Conservation (phyloP, 495 filamentous ascomycete species). For the Copromyces sp. region DNA sequence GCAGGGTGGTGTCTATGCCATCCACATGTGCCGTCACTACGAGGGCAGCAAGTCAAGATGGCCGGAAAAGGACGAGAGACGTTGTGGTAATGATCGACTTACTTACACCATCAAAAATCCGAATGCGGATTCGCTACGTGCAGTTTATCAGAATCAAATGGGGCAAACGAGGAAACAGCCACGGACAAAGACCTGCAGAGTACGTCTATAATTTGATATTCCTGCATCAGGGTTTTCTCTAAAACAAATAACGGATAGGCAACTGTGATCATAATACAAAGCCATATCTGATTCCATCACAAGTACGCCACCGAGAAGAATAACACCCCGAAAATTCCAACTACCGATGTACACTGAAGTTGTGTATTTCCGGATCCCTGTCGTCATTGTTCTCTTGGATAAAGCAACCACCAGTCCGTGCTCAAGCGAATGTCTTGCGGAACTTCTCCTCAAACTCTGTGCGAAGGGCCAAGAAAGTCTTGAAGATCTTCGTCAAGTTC, state of each 20-base stretch:
- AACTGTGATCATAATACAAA: not conserved
- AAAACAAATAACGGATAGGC: not conserved
- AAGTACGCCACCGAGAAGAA: not conserved
- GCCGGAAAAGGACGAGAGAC: not conserved
- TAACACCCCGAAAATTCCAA: not conserved
- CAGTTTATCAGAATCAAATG: not conserved
- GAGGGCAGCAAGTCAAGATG: not conserved
- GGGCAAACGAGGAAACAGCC: not conserved
- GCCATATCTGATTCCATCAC: not conserved
- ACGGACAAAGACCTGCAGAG: not conserved
- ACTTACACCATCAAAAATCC: not conserved
- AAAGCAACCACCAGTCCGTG: not conserved
- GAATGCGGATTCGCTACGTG: not conserved
- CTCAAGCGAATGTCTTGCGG: constrained; percentile 41
- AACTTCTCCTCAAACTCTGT: constrained; percentile 58
- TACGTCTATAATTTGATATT: not conserved
- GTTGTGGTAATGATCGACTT: not conserved
- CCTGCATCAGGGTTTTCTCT: not conserved
- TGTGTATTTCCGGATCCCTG: not conserved
- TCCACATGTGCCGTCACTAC: not conserved
- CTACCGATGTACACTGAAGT: not conserved
- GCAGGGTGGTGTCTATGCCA: not conserved
- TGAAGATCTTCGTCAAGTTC: constrained; percentile 46
- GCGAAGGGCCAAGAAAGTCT: constrained; percentile 45
- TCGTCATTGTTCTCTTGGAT: not conserved